Conservation (phyloP, 108 stramenopile species). For the Nannochloropsis granulata region DNA sequence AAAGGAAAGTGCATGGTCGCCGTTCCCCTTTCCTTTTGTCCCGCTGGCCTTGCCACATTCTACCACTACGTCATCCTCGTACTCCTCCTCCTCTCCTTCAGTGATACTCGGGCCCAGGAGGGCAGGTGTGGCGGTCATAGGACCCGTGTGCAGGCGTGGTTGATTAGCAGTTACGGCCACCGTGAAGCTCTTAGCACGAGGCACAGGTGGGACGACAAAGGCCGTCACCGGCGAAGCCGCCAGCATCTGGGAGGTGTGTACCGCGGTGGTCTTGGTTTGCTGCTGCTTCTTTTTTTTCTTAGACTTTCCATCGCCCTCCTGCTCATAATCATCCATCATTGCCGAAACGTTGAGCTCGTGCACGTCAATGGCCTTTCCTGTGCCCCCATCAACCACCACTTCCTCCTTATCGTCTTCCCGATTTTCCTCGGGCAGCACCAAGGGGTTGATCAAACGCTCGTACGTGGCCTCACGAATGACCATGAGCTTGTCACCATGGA, state of each 20-base stretch:
- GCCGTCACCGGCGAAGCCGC: too few relatives aligned
- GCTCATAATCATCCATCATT: neutral
- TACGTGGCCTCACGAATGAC: neutral
- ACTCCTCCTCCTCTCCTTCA: too few relatives aligned
- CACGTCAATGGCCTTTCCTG: neutral
- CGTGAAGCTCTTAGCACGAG: neutral
- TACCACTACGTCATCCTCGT: too few relatives aligned
- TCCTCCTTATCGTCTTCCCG: neutral
- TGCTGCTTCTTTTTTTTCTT: neutral
- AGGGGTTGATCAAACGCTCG: too few relatives aligned
- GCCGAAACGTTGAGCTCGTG: neutral
- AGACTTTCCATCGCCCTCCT: neutral
- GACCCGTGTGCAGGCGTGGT: neutral
- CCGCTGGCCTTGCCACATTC: too few relatives aligned
- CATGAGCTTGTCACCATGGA: neutral
- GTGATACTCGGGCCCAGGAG: neutral
- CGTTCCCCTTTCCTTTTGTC: too few relatives aligned
- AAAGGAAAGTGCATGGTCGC: neutral
- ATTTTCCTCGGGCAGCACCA: too few relatives aligned
- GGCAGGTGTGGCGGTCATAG: neutral
- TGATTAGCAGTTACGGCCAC: neutral
- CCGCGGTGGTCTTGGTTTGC: neutral
- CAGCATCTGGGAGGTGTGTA: too few relatives aligned
- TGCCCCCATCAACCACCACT: neutral
- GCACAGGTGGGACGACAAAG: too few relatives aligned